These are phyloP conservation scores for Chrysochromulina parva DNA, from an alignment of 78 protist genomes.

Conservation along the genomic window DNA sequence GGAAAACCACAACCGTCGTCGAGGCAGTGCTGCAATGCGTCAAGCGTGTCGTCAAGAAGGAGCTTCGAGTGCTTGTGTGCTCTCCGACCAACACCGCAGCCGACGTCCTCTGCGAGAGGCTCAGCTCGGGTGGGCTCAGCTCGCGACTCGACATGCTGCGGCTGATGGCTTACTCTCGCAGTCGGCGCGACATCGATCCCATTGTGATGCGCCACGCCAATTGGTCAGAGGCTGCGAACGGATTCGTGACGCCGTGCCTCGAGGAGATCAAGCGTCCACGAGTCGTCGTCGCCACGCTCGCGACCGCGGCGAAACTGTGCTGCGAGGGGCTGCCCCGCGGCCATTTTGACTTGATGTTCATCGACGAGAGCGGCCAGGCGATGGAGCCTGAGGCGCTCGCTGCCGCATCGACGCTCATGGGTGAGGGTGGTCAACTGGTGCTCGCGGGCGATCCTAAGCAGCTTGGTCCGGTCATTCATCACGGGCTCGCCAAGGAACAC, in stretches of 20 bases:
- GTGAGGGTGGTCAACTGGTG: not conserved
- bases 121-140: not conserved
- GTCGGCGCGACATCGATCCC: not conserved
- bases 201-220: not conserved
- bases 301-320: not conserved
- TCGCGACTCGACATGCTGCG: conserved; percentile 3
- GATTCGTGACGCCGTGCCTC: not conserved
- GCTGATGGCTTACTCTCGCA: not conserved
- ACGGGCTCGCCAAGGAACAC: not conserved
- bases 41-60: not conserved
- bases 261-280: not conserved
- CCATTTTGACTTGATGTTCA: conserved; percentile 7
- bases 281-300: conserved; percentile 10
- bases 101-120: conserved; percentile 20
- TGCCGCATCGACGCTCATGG: not conserved
- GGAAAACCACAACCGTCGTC: conserved; percentile 28
- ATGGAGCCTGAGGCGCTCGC: conserved; percentile 37
- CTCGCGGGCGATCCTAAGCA: conserved; percentile 62
- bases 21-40: not conserved
- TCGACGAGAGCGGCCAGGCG: conserved; percentile 54
- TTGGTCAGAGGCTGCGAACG: not conserved
- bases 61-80: conserved; percentile 1
- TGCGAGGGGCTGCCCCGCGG: not conserved
- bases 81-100: conserved; percentile 54
- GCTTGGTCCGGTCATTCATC: conserved; percentile 51